These are phyloP conservation scores for Ramichloridium luteum DNA, from an alignment of 2,329 filamentous ascomycete genomes.

Conservation along the genomic window DNA sequence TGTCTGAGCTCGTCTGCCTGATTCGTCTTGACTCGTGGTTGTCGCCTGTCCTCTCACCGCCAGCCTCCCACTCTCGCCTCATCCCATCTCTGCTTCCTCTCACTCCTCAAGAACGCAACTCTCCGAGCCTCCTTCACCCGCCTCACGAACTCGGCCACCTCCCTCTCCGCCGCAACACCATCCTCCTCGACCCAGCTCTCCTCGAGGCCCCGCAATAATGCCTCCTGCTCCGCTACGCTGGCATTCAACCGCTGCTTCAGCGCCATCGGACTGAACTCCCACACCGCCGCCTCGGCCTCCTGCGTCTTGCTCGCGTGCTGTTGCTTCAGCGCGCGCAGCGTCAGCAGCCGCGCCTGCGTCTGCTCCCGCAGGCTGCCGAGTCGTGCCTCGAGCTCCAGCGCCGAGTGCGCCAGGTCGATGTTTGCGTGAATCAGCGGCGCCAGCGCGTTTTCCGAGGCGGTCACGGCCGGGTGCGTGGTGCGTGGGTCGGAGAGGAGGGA, in stretches of 20 bases:
- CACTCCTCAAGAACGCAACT: conserved; percentile 64
- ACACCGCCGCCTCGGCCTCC: conserved; percentile 75
- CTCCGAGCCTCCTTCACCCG: conserved; percentile 70
- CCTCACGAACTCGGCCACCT: conserved; percentile 73
- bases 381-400: conserved; percentile 48
- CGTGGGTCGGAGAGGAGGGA: conserved; percentile 58
- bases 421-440: conserved; percentile 57
- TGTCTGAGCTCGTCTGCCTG: too few species aligned
- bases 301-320: conserved; percentile 81
- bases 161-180: conserved; percentile 58
- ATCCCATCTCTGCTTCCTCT: conserved; percentile 89
- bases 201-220: conserved; percentile 68
- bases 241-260: conserved; percentile 72
- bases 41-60: too few species aligned
- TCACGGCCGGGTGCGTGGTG: conserved; percentile 60
- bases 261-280: conserved; percentile 73
- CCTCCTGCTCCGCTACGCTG: conserved; percentile 70
- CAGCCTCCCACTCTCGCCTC: conserved; percentile 90
- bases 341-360: conserved; percentile 69
- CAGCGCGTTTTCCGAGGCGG: conserved; percentile 52
- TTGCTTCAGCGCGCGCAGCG: conserved; percentile 77
- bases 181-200: conserved; percentile 76
- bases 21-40: too few species aligned
- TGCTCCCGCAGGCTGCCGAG: conserved; percentile 51
- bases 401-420: conserved; percentile 52